Conservation (phyloP, 495 filamentous ascomycete genomes). For the Aspergillus haitiensis region DNA sequence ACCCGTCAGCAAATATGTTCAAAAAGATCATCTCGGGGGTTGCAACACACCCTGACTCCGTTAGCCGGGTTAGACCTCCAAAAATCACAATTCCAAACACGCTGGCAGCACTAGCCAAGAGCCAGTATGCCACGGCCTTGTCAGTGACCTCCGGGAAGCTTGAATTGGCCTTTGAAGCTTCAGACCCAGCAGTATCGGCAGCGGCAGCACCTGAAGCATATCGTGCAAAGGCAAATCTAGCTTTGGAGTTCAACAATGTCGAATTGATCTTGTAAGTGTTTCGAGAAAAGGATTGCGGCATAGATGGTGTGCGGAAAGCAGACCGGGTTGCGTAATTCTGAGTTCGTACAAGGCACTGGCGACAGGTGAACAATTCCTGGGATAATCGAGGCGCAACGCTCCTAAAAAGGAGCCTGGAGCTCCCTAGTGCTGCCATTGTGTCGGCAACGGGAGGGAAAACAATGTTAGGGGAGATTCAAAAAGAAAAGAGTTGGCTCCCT, state of each 20-base stretch:
- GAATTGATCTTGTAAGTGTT: constrained; percentile 31
- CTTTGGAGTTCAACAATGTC: constrained; percentile 28
- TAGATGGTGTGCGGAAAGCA: constrained; percentile 35
- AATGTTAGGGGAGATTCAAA: constrained; percentile 10
- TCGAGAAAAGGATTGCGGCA: constrained; percentile 30
- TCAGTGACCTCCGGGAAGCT: constrained; percentile 71
- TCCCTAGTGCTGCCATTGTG: constrained; percentile 42
- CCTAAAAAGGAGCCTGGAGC: constrained; percentile 35
- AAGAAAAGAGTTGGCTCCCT: constrained; percentile 2
- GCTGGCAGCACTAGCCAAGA: constrained; percentile 83
- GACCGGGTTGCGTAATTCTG: constrained; percentile 36
- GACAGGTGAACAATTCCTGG: constrained; percentile 59
- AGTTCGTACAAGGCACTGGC: constrained; percentile 55
- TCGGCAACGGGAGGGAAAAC: constrained; percentile 9
- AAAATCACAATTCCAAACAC: constrained; percentile 97
- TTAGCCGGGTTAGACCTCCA: constrained; percentile 88
- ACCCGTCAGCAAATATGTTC: constrained; percentile 21
- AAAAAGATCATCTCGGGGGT: background rate
- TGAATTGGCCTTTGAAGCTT: constrained; percentile 34
- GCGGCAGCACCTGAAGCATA: constrained; percentile 30
- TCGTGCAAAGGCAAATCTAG: constrained; percentile 36
- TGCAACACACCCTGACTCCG: constrained; percentile 84
- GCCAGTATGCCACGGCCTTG: constrained; percentile 84
- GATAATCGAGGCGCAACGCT: constrained; percentile 52
- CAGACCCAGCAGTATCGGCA: constrained; percentile 19